Evolutionary conservation across 139 green algal species (phyloP).

Genomic region (Limnomonas spitsbergensis): DNA sequence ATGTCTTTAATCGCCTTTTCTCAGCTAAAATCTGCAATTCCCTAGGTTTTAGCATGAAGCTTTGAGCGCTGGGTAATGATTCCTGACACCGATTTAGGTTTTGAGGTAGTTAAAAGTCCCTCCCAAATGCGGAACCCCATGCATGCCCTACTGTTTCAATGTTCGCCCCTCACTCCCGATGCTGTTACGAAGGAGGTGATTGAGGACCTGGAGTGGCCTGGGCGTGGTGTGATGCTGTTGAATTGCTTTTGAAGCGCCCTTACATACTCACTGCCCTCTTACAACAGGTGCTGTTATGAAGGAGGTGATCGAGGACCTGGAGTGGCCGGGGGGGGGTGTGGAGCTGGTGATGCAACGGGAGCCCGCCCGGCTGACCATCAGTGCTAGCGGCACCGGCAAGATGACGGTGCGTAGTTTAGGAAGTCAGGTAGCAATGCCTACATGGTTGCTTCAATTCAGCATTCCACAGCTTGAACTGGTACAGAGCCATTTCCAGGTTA

Average conservation of each 20-base stretch:
- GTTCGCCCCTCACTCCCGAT: too few species aligned
- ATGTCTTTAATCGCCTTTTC: too few species aligned
- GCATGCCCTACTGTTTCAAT: too few species aligned
- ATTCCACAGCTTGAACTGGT: neutral
- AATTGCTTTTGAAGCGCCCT: too few species aligned
- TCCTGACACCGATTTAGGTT: too few species aligned
- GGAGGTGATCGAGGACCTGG: conserved; percentile 10
- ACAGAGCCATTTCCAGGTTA: neutral
- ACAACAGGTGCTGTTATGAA: conserved; percentile 19
- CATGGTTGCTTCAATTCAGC: neutral
- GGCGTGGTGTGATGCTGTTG: too few species aligned
- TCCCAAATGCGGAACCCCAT: neutral
- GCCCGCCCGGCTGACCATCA: neutral
- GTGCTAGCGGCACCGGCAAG: neutral
- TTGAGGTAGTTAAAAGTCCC: too few species aligned
- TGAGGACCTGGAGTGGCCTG: conserved; percentile 12
- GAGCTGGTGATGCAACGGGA: neutral
- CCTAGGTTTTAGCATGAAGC: too few species aligned
- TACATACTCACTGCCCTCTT: too few species aligned
- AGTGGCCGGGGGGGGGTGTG: conserved; percentile 12
- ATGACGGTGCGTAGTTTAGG: neutral
- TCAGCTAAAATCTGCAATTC: too few species aligned
- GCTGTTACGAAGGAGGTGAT: conserved; percentile 17
- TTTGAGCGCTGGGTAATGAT: too few species aligned
- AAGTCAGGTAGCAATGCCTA: neutral